These are phyloP conservation scores for Colletotrichum endophyticum DNA, from an alignment of 2,329 filamentous ascomycete genomes.

Conservation along the genomic window DNA sequence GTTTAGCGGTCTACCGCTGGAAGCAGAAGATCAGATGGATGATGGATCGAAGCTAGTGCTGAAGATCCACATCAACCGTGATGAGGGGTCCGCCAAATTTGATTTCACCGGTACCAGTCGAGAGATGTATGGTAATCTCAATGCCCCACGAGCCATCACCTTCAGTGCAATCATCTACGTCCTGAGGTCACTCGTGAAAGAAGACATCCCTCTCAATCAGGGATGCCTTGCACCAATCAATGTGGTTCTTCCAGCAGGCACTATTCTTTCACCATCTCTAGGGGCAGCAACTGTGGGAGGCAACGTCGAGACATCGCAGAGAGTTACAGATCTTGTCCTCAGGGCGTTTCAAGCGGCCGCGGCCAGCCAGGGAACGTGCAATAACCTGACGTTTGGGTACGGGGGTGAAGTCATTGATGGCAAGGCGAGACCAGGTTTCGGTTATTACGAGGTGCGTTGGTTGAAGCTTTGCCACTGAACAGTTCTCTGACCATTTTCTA, in stretches of 20 bases:
- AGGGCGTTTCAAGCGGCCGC: neutral
- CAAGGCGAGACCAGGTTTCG: neutral
- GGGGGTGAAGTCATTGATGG: neutral
- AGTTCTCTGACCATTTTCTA: neutral
- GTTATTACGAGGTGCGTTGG: neutral
- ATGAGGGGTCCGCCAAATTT: slow-evolving; percentile 35
- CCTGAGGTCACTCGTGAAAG: slow-evolving; percentile 36
- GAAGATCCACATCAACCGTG: slow-evolving; percentile 32
- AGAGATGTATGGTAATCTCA: slow-evolving; percentile 38
- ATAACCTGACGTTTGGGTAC: neutral
- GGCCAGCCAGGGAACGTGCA: neutral
- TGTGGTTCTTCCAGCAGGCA: slow-evolving; percentile 33
- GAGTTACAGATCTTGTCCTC: slow-evolving; percentile 1
- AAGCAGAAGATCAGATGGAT: slow-evolving; percentile 37
- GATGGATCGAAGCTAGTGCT: slow-evolving; percentile 39
- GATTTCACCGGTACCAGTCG: slow-evolving; percentile 41
- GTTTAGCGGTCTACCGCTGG: slow-evolving; percentile 4
- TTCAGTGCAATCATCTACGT: slow-evolving; percentile 43
- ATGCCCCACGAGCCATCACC: slow-evolving; percentile 39
- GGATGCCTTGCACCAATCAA: slow-evolving; percentile 39
- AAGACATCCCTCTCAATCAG: slow-evolving; percentile 43
- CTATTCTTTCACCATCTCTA: slow-evolving; percentile 36
- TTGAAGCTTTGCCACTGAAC: neutral
- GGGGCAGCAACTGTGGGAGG: slow-evolving; percentile 58
- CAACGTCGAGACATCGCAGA: slow-evolving; percentile 47